Evolutionary conservation across 805 yeast genomes (phyloP).

Genomic region (Schwanniomyces yamadae): DNA sequence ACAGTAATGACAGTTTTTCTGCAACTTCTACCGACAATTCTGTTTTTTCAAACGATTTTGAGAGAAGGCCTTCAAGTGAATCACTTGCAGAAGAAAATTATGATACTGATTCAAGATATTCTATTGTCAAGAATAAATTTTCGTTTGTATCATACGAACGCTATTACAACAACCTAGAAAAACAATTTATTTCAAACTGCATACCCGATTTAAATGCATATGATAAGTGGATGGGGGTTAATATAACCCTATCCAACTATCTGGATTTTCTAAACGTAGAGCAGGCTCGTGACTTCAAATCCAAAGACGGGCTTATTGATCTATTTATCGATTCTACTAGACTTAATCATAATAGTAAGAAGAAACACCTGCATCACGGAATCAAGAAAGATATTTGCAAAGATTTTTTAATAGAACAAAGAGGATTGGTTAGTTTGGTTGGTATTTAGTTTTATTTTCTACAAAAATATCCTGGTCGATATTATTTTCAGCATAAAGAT

Average conservation of each 20-base stretch:
- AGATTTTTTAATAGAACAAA: slow-evolving; percentile 24
- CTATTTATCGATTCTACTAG: slow-evolving; percentile 3
- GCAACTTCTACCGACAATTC: slow-evolving; percentile 1
- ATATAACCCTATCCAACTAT: slow-evolving; percentile 20
- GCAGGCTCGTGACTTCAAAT: slow-evolving; percentile 3
- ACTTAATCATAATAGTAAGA: slow-evolving; percentile 1
- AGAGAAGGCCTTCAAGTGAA: slow-evolving; percentile 1
- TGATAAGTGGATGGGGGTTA: slow-evolving; percentile 34
- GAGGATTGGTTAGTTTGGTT: slow-evolving; percentile 26
- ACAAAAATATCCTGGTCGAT: too few relatives aligned
- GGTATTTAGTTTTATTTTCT: too few relatives aligned
- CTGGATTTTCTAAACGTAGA: slow-evolving; percentile 5
- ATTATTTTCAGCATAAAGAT: too few relatives aligned
- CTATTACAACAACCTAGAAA: slow-evolving; percentile 24
- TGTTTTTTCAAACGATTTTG: slow-evolving; percentile 1
- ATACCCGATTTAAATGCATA: slow-evolving; percentile 37
- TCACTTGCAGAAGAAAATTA: slow-evolving; percentile 4
- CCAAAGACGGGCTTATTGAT: slow-evolving; percentile 1
- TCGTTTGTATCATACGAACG: slow-evolving; percentile 16
- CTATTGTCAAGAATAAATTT: slow-evolving; percentile 3
- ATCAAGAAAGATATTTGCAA: slow-evolving; percentile 14
- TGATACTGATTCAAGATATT: neutral
- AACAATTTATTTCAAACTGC: slow-evolving; percentile 37
- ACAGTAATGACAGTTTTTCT: neutral
- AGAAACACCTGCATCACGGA: neutral